Evolutionary conservation across 2,329 filamentous ascomycete genomes (phyloP).

Genomic region (Bretziella fagacearum): DNA sequence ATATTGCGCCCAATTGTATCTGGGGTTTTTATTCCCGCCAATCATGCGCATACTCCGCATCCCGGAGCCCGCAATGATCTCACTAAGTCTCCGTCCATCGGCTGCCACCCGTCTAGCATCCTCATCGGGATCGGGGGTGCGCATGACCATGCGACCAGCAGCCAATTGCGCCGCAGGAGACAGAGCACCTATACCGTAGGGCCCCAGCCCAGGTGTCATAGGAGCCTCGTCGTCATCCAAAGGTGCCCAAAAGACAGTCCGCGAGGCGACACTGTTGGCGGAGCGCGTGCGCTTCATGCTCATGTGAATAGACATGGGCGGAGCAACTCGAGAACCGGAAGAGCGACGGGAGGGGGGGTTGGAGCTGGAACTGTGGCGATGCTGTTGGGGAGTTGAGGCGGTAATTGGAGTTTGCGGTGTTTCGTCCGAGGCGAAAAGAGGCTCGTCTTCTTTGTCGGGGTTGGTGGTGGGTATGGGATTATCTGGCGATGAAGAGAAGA

Average conservation of each 20-base stretch:
- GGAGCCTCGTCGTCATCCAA: constrained; percentile 16
- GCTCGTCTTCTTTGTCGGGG: background rate
- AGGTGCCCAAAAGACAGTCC: constrained; percentile 13
- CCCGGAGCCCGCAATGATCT: constrained; percentile 47
- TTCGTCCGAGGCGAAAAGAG: too few relatives aligned
- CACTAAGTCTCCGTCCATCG: constrained; percentile 42
- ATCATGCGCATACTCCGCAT: constrained; percentile 76
- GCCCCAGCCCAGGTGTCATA: background rate
- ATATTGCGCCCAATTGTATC: constrained; percentile 74
- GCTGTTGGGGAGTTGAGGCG: background rate
- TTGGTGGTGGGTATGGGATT: background rate
- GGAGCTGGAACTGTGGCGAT: background rate
- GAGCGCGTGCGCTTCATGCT: constrained; percentile 25
- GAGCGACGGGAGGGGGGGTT: constrained; percentile 4
- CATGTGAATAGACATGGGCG: background rate
- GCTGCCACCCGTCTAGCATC: constrained; percentile 28
- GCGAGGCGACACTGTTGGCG: constrained; percentile 18
- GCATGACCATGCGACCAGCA: constrained; percentile 10
- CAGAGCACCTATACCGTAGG: too few relatives aligned
- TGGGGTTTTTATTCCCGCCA: constrained; percentile 71
- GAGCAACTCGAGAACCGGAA: background rate
- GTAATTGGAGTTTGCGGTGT: too few relatives aligned
- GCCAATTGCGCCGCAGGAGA: constrained; percentile 10
- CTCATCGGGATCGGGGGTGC: constrained; percentile 24
- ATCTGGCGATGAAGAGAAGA: background rate